Percentiles rank a stretch among this genome's conserved stretches.
Evolutionary conservation across 805 yeast species (phyloP).

Genomic region (Monosporozyma solicola): DNA sequence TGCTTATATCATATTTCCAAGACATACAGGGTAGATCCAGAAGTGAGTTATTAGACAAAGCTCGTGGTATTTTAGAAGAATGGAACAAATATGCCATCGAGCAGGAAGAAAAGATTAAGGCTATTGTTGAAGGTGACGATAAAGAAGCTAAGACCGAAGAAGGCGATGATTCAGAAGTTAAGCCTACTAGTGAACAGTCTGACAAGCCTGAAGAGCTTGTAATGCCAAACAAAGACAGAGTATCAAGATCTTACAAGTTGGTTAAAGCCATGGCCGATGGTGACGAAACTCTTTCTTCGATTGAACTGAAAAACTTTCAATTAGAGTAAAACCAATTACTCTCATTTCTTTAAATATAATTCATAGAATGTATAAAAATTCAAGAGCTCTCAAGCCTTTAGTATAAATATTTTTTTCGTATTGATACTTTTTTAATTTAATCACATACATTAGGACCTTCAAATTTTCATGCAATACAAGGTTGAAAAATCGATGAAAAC

Average conservation of each 20-base stretch:
- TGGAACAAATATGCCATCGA: conserved; percentile 23
- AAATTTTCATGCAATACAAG: neutral
- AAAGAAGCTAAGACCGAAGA: neutral
- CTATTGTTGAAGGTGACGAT: conserved; percentile 13
- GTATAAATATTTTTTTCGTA: neutral
- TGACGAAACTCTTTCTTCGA: neutral
- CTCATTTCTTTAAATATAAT: neutral
- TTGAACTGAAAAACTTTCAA: conserved; percentile 11
- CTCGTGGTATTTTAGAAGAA: conserved; percentile 11
- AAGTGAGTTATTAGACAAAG: conserved; percentile 14
- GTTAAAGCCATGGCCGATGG: conserved; percentile 10
- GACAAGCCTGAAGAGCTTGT: conserved; percentile 7
- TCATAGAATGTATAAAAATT: neutral
- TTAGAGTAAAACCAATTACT: neutral
- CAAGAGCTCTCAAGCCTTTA: neutral
- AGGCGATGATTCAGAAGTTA: conserved; percentile 6
- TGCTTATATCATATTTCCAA: conserved; percentile 24
- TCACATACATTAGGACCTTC: neutral
- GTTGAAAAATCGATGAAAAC: neutral
- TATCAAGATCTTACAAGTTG: conserved; percentile 16
- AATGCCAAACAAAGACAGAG: conserved; percentile 20
- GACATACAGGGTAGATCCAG: conserved; percentile 21
- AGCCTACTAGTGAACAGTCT: conserved; percentile 3
- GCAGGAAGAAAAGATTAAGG: conserved; percentile 18
- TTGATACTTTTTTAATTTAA: too few species aligned